Conservation (phyloP, 2,329 filamentous ascomycete genomes). For the Allantophomopsis cytisporea region DNA sequence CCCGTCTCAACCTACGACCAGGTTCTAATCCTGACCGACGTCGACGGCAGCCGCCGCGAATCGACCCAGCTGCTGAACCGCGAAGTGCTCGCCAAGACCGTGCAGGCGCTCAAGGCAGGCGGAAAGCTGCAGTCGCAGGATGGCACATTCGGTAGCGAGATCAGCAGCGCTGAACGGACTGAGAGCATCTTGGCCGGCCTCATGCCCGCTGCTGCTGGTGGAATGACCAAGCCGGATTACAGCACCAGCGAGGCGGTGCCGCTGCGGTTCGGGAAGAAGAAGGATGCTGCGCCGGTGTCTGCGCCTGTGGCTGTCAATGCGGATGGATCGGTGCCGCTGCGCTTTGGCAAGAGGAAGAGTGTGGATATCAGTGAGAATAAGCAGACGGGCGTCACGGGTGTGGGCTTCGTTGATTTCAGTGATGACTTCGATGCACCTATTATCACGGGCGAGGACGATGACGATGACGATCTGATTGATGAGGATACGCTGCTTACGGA, state of each 20-base stretch:
- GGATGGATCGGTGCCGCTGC: slow-evolving; percentile 2
- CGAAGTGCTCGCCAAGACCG: slow-evolving; percentile 54
- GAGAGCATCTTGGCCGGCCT: slow-evolving; percentile 80
- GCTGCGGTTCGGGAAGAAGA: slow-evolving; percentile 42
- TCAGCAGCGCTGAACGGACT: slow-evolving; percentile 36
- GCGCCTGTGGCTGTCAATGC: neutral
- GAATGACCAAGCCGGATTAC: slow-evolving; percentile 60
- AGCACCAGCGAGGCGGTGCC: slow-evolving; percentile 19
- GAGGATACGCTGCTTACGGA: slow-evolving; percentile 79
- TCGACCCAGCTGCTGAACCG: slow-evolving; percentile 51
- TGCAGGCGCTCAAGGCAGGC: slow-evolving; percentile 55
- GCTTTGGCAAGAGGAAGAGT: slow-evolving; percentile 11
- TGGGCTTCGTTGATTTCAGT: slow-evolving; percentile 55
- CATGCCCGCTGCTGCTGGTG: slow-evolving; percentile 39
- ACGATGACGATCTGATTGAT: slow-evolving; percentile 79
- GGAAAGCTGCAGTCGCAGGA: slow-evolving; percentile 59
- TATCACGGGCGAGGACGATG: slow-evolving; percentile 35
- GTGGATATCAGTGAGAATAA: slow-evolving; percentile 10
- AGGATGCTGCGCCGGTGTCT: slow-evolving; percentile 34
- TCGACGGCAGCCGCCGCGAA: slow-evolving; percentile 50
- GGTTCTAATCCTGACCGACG: slow-evolving; percentile 71
- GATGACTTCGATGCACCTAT: slow-evolving; percentile 45
- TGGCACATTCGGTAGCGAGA: slow-evolving; percentile 36
- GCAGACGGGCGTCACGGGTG: slow-evolving; percentile 29
- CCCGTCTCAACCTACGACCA: slow-evolving; percentile 69